A percentile compares a stretch with the other conserved stretches of the same genome.
Evolutionary conservation across 129 eudicot genomes (phyloP).

Genomic region (Escallonia herrerae): DNA sequence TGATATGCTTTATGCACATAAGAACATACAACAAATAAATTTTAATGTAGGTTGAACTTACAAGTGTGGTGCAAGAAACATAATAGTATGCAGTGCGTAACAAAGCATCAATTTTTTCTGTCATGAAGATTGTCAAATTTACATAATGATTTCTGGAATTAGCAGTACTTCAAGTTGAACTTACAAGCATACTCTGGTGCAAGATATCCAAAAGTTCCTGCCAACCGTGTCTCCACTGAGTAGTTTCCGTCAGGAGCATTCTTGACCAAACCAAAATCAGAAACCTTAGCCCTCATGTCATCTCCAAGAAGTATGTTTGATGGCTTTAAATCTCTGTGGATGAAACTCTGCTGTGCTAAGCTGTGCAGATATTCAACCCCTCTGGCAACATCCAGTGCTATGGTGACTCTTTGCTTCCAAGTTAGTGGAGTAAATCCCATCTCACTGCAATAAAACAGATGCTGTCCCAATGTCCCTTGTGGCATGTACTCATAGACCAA

Average conservation of each 20-base stretch:
- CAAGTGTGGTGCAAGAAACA: too few relatives aligned
- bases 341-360: conserved; percentile 71
- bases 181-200: conserved; percentile 82
- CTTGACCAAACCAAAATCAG: conserved; percentile 60
- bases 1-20: too few relatives aligned
- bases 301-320: conserved; percentile 67
- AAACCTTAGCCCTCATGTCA: conserved; percentile 58
- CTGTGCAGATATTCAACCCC: conserved; percentile 77
- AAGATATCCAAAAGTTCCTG: conserved; percentile 85
- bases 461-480: conserved; percentile 57
- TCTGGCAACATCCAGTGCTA: conserved; percentile 73
- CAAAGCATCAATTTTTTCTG: not conserved
- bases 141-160: not conserved
- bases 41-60: too few relatives aligned
- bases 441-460: conserved; percentile 43
- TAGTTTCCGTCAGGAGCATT: conserved; percentile 54
- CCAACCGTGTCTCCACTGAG: conserved; percentile 60
- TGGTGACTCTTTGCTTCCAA: conserved; percentile 60
- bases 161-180: conserved; percentile 1
- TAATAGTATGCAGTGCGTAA: not conserved
- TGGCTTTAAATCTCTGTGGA: conserved; percentile 71
- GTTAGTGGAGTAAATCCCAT: conserved; percentile 25
- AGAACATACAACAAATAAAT: too few relatives aligned
- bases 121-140: not conserved
- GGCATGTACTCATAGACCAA: conserved; percentile 85